These are phyloP conservation scores for Corynespora cassiicola DNA, from an alignment of 2,329 filamentous ascomycete species.

Conservation along the genomic window DNA sequence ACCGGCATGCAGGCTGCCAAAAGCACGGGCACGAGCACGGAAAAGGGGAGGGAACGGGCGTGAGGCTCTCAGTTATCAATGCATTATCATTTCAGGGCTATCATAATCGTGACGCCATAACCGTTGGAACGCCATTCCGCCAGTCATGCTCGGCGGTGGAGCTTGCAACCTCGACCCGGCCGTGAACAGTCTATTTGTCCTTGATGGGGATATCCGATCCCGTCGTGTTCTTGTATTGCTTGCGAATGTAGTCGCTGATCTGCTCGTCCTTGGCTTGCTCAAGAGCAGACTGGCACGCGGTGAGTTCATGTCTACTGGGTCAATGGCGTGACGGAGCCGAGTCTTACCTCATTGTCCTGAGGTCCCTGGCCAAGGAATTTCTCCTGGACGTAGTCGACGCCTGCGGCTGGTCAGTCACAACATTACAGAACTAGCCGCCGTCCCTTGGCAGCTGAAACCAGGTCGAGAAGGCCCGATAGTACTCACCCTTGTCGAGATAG, in stretches of 20 bases:
- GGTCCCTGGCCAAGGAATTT: conserved; percentile 72
- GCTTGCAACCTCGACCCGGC: conserved; percentile 2
- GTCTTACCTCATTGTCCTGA: conserved; percentile 60
- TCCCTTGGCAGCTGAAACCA: conserved; percentile 8
- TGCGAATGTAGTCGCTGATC: conserved; percentile 75
- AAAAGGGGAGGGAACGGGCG: too few species aligned
- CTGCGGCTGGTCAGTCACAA: conserved; percentile 51
- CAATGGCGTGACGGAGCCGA: too few species aligned
- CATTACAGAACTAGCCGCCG: conserved; percentile 5
- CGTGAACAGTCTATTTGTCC: conserved; percentile 66
- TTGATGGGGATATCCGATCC: conserved; percentile 73
- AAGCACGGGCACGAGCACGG: too few species aligned
- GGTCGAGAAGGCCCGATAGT: neutral
- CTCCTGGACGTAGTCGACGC: conserved; percentile 79
- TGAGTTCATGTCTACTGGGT: conserved; percentile 22
- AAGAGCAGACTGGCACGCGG: conserved; percentile 56
- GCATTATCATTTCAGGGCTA: conserved; percentile 19
- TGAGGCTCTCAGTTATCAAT: too few species aligned
- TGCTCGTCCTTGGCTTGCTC: conserved; percentile 87
- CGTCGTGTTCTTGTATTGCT: conserved; percentile 71
- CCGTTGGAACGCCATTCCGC: conserved; percentile 18
- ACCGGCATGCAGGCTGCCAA: too few species aligned
- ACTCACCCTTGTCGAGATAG: conserved; percentile 77
- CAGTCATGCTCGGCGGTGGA: neutral
- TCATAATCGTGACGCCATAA: conserved; percentile 16